A percentile compares a stretch with the other conserved stretches of the same genome.
These are phyloP conservation scores for Boletellus deceptivus DNA, from an alignment of 1,284 basidiomycete genomes.

Conservation along the genomic window DNA sequence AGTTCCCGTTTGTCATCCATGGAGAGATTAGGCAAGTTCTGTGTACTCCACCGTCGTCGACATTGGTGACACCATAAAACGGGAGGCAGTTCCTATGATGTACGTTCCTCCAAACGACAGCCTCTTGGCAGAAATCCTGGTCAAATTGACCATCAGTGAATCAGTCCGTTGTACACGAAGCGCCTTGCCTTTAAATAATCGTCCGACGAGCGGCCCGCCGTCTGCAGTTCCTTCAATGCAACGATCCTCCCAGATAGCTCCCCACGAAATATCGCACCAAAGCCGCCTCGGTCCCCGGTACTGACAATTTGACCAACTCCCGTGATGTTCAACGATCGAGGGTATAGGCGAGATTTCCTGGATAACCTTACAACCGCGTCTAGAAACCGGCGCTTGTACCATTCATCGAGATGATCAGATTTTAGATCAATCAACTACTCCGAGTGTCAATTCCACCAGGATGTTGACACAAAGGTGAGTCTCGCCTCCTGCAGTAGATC, in stretches of 20 bases:
- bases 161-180: neutral
- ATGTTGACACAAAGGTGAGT: neutral
- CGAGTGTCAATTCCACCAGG: neutral
- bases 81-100: slow-evolving; percentile 28
- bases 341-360: slow-evolving; percentile 26
- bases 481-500: slow-evolving; percentile 29
- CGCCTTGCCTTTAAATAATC: slow-evolving; percentile 21
- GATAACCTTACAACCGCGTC: slow-evolving; percentile 32
- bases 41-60: slow-evolving; percentile 4
- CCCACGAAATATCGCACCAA: slow-evolving; percentile 26
- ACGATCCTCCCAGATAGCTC: slow-evolving; percentile 23
- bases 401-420: slow-evolving; percentile 20
- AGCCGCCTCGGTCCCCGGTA: slow-evolving; percentile 21
- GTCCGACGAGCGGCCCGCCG: slow-evolving; percentile 8
- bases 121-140: slow-evolving; percentile 29
- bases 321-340: slow-evolving; percentile 20
- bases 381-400: slow-evolving; percentile 30
- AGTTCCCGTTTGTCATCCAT: slow-evolving; percentile 38
- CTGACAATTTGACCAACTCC: slow-evolving; percentile 16
- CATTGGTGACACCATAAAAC: slow-evolving; percentile 27
- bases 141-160: slow-evolving; percentile 3
- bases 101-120: slow-evolving; percentile 31
- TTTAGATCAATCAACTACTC: slow-evolving; percentile 27
- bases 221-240: slow-evolving; percentile 26
- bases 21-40: slow-evolving; percentile 29